These are phyloP conservation scores for Pestalotiopsis sp. DNA, from an alignment of 2,329 filamentous ascomycete species.

Conservation along the genomic window DNA sequence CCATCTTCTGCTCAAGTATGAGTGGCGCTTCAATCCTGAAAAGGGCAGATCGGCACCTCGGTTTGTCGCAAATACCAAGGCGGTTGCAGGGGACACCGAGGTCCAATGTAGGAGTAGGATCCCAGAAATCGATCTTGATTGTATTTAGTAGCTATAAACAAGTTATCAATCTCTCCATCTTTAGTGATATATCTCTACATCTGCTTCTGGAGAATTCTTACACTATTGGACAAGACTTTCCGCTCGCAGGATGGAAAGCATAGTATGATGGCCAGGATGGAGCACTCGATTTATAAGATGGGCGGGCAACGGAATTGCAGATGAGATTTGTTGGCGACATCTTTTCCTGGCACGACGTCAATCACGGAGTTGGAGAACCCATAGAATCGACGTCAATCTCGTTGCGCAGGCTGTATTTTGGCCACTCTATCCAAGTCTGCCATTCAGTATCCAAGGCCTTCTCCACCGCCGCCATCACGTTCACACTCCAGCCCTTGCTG, in stretches of 20 bases:
- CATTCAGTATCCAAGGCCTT: slow-evolving; percentile 8
- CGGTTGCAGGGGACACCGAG: background rate
- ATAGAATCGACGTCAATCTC: slow-evolving; percentile 19
- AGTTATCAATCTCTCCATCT: background rate
- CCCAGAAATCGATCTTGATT: background rate
- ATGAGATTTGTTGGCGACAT: background rate
- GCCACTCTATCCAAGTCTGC: slow-evolving; percentile 18
- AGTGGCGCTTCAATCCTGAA: slow-evolving; percentile 31
- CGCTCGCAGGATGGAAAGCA: background rate
- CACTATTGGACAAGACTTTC: background rate
- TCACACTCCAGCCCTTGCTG: slow-evolving; percentile 16
- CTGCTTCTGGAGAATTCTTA: background rate
- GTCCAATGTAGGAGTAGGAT: background rate
- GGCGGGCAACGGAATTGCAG: background rate
- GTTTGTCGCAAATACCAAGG: background rate
- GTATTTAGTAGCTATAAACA: background rate
- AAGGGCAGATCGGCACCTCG: background rate
- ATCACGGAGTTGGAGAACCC: background rate
- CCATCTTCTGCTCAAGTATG: slow-evolving; percentile 32
- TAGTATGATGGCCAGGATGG: background rate
- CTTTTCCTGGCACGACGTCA: background rate
- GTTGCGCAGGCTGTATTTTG: slow-evolving; percentile 16
- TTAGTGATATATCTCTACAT: background rate
- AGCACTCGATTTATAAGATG: background rate
- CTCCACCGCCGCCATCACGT: slow-evolving; percentile 17